Percentiles rank a stretch among this genome's conserved stretches.
These are phyloP conservation scores for Wallacemonas sp. DNA, from an alignment of 208 protist species.

Conservation along the genomic window DNA sequence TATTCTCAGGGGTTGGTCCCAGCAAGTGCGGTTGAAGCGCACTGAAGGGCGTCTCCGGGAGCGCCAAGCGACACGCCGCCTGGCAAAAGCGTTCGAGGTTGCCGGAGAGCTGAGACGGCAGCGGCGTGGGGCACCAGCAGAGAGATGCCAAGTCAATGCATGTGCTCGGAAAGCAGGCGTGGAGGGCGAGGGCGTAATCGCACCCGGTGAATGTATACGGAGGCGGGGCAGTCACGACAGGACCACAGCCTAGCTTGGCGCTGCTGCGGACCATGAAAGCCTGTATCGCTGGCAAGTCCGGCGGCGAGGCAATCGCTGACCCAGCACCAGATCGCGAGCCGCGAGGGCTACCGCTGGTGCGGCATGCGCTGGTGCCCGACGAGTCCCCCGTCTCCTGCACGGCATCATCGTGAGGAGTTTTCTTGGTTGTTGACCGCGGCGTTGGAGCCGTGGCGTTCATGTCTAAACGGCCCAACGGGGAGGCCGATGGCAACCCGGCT, in stretches of 20 bases:
- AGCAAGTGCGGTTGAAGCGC: conserved; percentile 49
- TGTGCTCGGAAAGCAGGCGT: conserved; percentile 51
- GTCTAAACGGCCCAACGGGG: too few relatives aligned
- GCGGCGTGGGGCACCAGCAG: conserved; percentile 54
- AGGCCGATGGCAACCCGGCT: too few relatives aligned
- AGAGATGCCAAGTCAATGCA: conserved; percentile 56
- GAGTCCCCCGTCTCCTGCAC: too few relatives aligned
- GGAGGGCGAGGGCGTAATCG: conserved; percentile 71
- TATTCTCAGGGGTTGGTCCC: conserved; percentile 31
- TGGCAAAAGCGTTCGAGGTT: conserved; percentile 65
- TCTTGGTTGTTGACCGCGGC: too few relatives aligned
- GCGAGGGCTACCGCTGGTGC: not conserved
- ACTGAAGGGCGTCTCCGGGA: conserved; percentile 43
- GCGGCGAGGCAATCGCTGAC: too few relatives aligned
- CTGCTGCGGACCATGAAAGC: conserved; percentile 46
- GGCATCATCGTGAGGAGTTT: too few relatives aligned
- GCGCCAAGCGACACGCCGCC: conserved; percentile 33
- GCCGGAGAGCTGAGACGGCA: conserved; percentile 45
- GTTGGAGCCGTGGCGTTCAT: too few relatives aligned
- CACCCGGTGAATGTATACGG: conserved; percentile 67
- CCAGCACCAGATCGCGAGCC: not conserved
- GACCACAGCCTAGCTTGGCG: conserved; percentile 24
- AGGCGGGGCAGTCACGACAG: conserved; percentile 15
- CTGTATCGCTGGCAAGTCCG: conserved; percentile 36
- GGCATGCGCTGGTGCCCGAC: not conserved